These are phyloP conservation scores for Strobilomyces confusus DNA, from an alignment of 768 basidiomycete genomes.

Conservation along the genomic window DNA sequence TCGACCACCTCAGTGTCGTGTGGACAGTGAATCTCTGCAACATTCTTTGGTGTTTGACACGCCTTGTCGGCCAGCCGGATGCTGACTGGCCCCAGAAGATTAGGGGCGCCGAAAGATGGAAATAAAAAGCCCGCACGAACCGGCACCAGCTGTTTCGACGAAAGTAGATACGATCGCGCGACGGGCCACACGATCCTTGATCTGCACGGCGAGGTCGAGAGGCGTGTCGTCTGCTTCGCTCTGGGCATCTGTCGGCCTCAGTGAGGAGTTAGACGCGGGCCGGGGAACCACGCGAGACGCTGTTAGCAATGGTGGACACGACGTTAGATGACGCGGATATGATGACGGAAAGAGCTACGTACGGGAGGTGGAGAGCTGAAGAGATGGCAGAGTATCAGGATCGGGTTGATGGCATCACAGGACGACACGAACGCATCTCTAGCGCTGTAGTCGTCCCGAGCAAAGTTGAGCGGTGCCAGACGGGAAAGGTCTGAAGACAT, in stretches of 20 bases:
- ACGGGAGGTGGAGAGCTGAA: constrained; percentile 32
- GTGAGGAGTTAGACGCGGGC: constrained; percentile 22
- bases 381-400: constrained; percentile 7
- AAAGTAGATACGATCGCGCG: constrained; percentile 20
- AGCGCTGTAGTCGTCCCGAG: constrained; percentile 7
- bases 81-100: constrained; percentile 5
- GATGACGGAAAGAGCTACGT: constrained; percentile 6
- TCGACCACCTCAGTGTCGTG: constrained; percentile 14
- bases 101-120: not conserved
- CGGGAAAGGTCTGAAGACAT: too few species aligned
- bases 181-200: constrained; percentile 12
- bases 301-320: not conserved
- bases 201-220: constrained; percentile 25
- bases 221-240: constrained; percentile 27
- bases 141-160: constrained; percentile 22
- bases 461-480: not conserved
- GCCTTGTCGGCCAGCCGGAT: constrained; percentile 26
- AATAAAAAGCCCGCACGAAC: constrained; percentile 17
- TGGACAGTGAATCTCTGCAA: constrained; percentile 20
- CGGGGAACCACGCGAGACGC: constrained; percentile 12
- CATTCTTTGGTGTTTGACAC: constrained; percentile 23
- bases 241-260: constrained; percentile 21
- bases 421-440: constrained; percentile 27
- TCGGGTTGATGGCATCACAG: not conserved
- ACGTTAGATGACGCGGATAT: not conserved